Percentiles rank a stretch among this genome's conserved stretches.
Evolutionary conservation across 805 yeast species (phyloP).

Genomic region (Sugiyamaella floridensis): DNA sequence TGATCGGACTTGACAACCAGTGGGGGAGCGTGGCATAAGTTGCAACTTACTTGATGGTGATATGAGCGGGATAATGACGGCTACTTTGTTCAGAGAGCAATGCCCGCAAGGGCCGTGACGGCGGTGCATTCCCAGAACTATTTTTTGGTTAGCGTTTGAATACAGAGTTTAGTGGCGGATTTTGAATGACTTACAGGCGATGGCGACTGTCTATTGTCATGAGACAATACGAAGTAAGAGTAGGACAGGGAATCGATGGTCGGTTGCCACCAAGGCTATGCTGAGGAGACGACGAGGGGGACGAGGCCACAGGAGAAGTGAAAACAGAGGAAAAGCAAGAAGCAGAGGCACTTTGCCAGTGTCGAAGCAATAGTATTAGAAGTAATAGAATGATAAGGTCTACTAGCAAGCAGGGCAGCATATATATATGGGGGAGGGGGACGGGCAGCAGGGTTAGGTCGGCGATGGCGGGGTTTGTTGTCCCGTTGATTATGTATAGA

Average conservation of each 20-base stretch:
- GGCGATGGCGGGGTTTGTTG: not conserved
- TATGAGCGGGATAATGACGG: conserved; percentile 20
- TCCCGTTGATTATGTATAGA: not conserved
- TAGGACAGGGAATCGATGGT: not conserved
- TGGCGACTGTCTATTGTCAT: not conserved
- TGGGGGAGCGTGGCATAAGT: not conserved
- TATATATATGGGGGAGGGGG: not conserved
- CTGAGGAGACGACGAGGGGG: not conserved
- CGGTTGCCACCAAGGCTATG: not conserved
- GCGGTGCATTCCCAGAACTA: not conserved
- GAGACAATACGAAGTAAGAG: not conserved
- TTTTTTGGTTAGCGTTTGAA: not conserved
- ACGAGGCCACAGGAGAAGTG: not conserved
- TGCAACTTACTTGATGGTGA: conserved; percentile 26
- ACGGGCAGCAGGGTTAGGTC: not conserved
- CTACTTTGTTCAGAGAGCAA: conserved; percentile 10
- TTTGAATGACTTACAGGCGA: not conserved
- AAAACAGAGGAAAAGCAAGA: not conserved
- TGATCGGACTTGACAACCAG: too few species aligned
- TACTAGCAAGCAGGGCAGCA: not conserved
- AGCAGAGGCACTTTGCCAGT: too few species aligned
- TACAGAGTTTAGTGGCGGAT: not conserved
- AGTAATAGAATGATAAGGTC: not conserved
- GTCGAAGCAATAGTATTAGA: too few species aligned
- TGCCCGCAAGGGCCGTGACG: conserved; percentile 9